Evolutionary conservation across 164 flowering plant species (phyloP).

Genomic region (Amborella trichopoda): DNA sequence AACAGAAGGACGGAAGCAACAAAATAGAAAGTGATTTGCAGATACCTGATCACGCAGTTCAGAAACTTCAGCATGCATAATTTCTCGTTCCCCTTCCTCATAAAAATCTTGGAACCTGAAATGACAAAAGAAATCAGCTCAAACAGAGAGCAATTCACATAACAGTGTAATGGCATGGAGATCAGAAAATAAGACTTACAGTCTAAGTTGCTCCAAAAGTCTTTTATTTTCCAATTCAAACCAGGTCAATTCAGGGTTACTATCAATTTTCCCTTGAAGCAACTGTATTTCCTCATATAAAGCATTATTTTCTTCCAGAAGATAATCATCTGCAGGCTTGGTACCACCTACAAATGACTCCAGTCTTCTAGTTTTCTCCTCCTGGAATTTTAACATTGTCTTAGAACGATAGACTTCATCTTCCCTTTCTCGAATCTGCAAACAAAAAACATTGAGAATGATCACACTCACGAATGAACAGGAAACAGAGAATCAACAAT

Average conservation of each 20-base stretch:
- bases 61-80: slow-evolving; percentile 48
- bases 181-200: too few species aligned
- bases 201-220: slow-evolving; percentile 45
- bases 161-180: slow-evolving; percentile 6
- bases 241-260: slow-evolving; percentile 49
- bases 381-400: slow-evolving; percentile 41
- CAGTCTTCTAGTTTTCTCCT: slow-evolving; percentile 48
- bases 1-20: background rate
- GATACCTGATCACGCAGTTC: slow-evolving; percentile 61
- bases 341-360: slow-evolving; percentile 31
- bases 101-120: slow-evolving; percentile 53
- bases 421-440: slow-evolving; percentile 47
- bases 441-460: background rate
- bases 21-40: too few species aligned
- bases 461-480: too few species aligned
- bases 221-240: slow-evolving; percentile 53
- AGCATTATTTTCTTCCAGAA: slow-evolving; percentile 52
- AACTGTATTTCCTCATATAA: slow-evolving; percentile 48
- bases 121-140: background rate
- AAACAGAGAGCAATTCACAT: background rate
- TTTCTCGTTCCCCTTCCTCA: slow-evolving; percentile 56
- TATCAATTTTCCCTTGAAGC: slow-evolving; percentile 41
- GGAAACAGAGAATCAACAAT: too few species aligned
- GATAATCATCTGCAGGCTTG: slow-evolving; percentile 41
- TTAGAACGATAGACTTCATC: slow-evolving; percentile 44